Conservation (phyloP, 768 basidiomycete genomes). For the Lactarius hengduanensis region DNA sequence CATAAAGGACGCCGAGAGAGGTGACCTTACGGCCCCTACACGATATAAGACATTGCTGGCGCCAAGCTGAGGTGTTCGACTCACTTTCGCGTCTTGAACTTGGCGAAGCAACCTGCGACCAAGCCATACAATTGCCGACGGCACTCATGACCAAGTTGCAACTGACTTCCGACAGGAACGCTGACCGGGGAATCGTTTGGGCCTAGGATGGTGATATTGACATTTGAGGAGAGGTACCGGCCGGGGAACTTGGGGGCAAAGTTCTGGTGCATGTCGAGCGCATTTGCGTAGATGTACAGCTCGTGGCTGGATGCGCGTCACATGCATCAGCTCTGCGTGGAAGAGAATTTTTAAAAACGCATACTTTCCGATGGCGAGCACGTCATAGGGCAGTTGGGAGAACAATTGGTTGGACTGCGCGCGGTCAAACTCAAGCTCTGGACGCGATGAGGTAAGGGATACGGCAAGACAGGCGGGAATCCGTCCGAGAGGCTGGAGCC, state of each 20-base stretch:
- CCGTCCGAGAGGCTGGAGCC: slow-evolving; percentile 80
- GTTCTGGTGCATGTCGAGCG: slow-evolving; percentile 69
- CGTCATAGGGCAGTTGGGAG: slow-evolving; percentile 70
- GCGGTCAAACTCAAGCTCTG: slow-evolving; percentile 3
- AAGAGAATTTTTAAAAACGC: slow-evolving; percentile 28
- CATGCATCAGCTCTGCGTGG: neutral
- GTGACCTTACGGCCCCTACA: slow-evolving; percentile 68
- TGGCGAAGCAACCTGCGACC: slow-evolving; percentile 55
- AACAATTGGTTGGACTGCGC: slow-evolving; percentile 70
- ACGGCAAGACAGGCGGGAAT: slow-evolving; percentile 44
- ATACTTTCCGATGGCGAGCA: slow-evolving; percentile 82
- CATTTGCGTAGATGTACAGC: slow-evolving; percentile 64
- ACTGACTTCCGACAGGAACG: slow-evolving; percentile 47
- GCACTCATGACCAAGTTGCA: neutral
- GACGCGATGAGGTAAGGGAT: neutral
- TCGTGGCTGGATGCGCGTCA: slow-evolving; percentile 57
- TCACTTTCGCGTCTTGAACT: slow-evolving; percentile 73
- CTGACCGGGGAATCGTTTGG: slow-evolving; percentile 38
- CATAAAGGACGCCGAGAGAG: slow-evolving; percentile 73
- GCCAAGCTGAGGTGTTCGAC: slow-evolving; percentile 26
- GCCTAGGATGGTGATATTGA: slow-evolving; percentile 71
- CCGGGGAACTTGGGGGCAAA: slow-evolving; percentile 66
- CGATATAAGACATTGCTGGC: neutral
- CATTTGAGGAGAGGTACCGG: slow-evolving; percentile 81
- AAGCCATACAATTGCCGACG: neutral